Evolutionary conservation across 208 protist genomes (phyloP).

Genomic region (Porcisia hertigi): DNA sequence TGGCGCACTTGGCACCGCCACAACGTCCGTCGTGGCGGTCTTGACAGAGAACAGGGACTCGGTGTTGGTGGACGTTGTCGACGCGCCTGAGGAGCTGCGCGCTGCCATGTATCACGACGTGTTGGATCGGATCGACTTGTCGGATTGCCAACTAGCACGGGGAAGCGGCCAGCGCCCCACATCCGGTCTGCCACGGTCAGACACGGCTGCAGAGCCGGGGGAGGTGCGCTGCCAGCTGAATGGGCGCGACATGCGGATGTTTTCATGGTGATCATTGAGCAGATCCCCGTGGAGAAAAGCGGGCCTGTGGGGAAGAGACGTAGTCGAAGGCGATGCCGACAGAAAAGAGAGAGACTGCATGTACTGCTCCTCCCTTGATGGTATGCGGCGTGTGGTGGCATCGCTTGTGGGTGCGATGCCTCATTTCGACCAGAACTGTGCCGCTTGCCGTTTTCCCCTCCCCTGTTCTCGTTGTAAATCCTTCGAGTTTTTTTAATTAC

Average conservation of each 20-base stretch:
- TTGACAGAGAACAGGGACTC: slow-evolving; percentile 33
- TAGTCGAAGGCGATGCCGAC: not conserved
- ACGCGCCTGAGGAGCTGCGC: slow-evolving; percentile 44
- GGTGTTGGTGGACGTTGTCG: slow-evolving; percentile 40
- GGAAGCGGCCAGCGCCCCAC: not conserved
- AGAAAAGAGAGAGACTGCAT: too few species aligned
- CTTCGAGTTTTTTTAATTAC: not conserved
- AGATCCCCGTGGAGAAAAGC: not conserved
- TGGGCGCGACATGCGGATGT: slow-evolving; percentile 29
- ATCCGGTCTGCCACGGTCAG: not conserved
- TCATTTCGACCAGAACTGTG: too few species aligned
- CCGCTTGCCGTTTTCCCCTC: too few species aligned
- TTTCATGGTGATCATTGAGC: slow-evolving; percentile 33
- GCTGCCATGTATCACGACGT: slow-evolving; percentile 53
- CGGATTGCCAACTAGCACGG: slow-evolving; percentile 23
- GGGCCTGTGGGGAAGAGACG: not conserved
- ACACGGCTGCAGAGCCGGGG: not conserved
- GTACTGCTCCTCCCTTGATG: too few species aligned
- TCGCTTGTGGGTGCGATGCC: too few species aligned
- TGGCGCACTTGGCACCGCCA: not conserved
- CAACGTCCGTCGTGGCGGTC: slow-evolving; percentile 38
- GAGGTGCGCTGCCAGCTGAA: slow-evolving; percentile 46
- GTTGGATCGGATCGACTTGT: slow-evolving; percentile 48
- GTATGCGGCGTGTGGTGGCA: too few species aligned
- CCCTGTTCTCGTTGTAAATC: too few species aligned